Conservation (phyloP, 2,329 filamentous ascomycete genomes). For the Erysiphe pulchra region DNA sequence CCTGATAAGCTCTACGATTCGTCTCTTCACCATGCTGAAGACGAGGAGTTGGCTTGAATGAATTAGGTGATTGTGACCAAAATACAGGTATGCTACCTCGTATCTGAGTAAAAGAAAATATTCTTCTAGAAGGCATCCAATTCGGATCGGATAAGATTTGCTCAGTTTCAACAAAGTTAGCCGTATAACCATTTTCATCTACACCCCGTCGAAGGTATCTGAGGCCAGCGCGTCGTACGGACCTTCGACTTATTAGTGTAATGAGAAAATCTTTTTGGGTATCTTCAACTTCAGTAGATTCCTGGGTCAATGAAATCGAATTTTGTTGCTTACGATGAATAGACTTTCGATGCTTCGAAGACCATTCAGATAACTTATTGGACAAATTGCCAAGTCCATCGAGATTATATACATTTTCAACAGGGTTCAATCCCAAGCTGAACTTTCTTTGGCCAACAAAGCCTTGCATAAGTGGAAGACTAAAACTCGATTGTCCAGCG, state of each 20-base stretch:
- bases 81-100: slow-evolving; percentile 83
- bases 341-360: slow-evolving; percentile 5
- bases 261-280: slow-evolving; percentile 23
- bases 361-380: slow-evolving; percentile 16
- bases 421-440: slow-evolving; percentile 32
- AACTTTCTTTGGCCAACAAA: slow-evolving; percentile 79
- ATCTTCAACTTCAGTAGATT: background rate
- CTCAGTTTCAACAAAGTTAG: slow-evolving; percentile 85
- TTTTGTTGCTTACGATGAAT: background rate
- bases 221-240: slow-evolving; percentile 61
- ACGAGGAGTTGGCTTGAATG: slow-evolving; percentile 64
- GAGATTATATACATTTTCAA: slow-evolving; percentile 10
- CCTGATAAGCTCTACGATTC: slow-evolving; percentile 54
- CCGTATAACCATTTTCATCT: slow-evolving; percentile 68
- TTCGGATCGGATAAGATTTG: slow-evolving; percentile 56
- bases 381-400: slow-evolving; percentile 20
- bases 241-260: slow-evolving; percentile 80
- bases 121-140: slow-evolving; percentile 34
- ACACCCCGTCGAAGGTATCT: slow-evolving; percentile 76
- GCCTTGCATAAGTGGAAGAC: slow-evolving; percentile 72
- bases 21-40: slow-evolving; percentile 57
- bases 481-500: slow-evolving; percentile 41
- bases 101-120: slow-evolving; percentile 67
- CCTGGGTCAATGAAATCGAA: background rate
- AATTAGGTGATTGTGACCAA: slow-evolving; percentile 86